Evolutionary conservation across 345 rosid genomes (phyloP), one percentile per base, ranked within the genome.

Genomic region (Cardamine occulta): DNA sequence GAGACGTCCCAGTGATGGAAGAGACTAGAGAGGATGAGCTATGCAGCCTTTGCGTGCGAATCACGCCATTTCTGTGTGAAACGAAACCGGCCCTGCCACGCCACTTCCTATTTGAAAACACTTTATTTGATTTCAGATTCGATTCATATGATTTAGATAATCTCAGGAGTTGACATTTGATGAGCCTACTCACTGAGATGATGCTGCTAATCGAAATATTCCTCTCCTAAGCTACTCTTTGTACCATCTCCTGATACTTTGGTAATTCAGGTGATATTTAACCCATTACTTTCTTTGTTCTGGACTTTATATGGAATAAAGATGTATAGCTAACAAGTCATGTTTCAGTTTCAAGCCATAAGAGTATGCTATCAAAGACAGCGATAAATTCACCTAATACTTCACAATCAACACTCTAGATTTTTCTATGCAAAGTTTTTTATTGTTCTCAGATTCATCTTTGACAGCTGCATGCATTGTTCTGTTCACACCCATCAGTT

Each of bases 381-480:
- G 18, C 39, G 7, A 67, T 52, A 12, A 61, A 19, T 21, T 31
- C 58, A 76, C 80, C 80, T 76, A 76, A 62, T 62, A 62, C 65
- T 61, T 53, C 31, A 21, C 47, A 21, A 19, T 68, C 74, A 51
- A 76, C 31, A 52, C 28, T 51, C n/a, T 29, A 4, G 3, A 52
- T 51, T 44, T 67, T 59, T 58, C 3, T 15, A n/a, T 48, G 74
- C 48, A 67, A n/a, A 18, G 34, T 64, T 54, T 74, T 23, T 74
- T 19, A 35, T 58, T 66, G 29, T 26, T 60, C 26, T 34, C 12
- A 35, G 21, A 17, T 37, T 51, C 17, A 35, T 62, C 42, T 60
- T 76, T 76, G 63, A 68, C 70, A 75, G 63, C 56, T 75, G 35
- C 47, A 48, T 75, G 35, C 47, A 48, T 0, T 31, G 5, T 66